Conservation (phyloP, 331 rosid genomes). For the Prunus yedoensis region DNA sequence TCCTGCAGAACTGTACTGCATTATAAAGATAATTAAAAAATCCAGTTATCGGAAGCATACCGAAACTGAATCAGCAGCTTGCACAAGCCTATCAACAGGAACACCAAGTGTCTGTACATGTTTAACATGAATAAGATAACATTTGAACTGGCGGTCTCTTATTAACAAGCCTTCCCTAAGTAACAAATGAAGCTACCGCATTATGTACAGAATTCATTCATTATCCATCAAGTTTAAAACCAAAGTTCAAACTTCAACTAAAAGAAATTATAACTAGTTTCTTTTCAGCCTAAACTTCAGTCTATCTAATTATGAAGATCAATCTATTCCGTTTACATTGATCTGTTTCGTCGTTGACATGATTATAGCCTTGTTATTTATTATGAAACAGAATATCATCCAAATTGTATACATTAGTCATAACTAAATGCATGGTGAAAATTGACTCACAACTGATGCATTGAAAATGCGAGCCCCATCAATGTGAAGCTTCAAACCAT, state of each 20-base stretch:
- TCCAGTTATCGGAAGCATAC: constrained; percentile 34
- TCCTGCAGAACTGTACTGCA: background rate
- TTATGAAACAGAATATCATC: background rate
- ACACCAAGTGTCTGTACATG: constrained; percentile 73
- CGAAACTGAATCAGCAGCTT: constrained; percentile 95
- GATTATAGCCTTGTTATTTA: background rate
- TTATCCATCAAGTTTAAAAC: background rate
- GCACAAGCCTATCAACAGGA: constrained; percentile 77
- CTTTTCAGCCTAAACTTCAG: background rate
- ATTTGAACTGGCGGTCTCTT: background rate
- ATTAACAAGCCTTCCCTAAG: background rate
- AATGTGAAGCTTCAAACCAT: constrained; percentile 85
- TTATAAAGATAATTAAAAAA: background rate
- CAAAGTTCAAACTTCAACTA: background rate
- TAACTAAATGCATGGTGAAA: background rate
- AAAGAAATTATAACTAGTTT: background rate
- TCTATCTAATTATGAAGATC: background rate
- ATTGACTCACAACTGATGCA: constrained; percentile 69
- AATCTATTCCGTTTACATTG: background rate
- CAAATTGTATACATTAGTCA: background rate
- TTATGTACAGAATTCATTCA: background rate
- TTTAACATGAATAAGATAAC: background rate
- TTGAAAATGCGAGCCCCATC: constrained; percentile 96
- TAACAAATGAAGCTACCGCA: too few species aligned
- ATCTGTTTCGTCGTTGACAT: background rate